Conservation (phyloP, 148 eudicot genomes). For the Camellia granthamiana region DNA sequence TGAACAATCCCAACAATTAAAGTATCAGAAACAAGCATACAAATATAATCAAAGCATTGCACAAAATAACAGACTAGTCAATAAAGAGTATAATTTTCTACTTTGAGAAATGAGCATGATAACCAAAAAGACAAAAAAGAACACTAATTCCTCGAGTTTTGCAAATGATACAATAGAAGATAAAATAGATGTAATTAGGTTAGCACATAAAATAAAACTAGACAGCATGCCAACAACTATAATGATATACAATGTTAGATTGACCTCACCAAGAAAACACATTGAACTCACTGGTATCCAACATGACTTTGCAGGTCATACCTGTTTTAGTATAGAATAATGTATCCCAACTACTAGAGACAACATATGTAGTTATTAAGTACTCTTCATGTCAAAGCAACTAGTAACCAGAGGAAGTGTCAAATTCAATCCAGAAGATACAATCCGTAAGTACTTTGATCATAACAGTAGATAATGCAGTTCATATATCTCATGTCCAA, state of each 20-base stretch:
- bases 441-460: not conserved
- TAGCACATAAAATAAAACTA: not conserved
- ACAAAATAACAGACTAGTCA: not conserved
- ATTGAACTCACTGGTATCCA: not conserved
- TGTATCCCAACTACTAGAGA: not conserved
- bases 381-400: slow-evolving; percentile 5
- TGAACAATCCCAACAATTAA: not conserved
- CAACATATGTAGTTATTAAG: not conserved
- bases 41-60: not conserved
- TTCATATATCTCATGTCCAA: not conserved
- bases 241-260: not conserved
- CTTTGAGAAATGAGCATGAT: not conserved
- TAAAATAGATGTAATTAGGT: not conserved
- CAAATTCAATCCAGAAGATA: not conserved
- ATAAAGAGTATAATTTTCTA: not conserved
- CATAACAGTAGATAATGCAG: not conserved
- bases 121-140: not conserved
- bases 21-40: not conserved
- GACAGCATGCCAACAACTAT: not conserved
- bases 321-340: not conserved
- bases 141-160: not conserved
- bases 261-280: not conserved
- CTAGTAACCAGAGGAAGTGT: not conserved
- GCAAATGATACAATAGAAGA: not conserved
- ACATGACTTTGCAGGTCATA: not conserved